These are phyloP conservation scores for Halophytophthora batemanensis DNA, from an alignment of 352 stramenopile genomes.

Conservation along the genomic window DNA sequence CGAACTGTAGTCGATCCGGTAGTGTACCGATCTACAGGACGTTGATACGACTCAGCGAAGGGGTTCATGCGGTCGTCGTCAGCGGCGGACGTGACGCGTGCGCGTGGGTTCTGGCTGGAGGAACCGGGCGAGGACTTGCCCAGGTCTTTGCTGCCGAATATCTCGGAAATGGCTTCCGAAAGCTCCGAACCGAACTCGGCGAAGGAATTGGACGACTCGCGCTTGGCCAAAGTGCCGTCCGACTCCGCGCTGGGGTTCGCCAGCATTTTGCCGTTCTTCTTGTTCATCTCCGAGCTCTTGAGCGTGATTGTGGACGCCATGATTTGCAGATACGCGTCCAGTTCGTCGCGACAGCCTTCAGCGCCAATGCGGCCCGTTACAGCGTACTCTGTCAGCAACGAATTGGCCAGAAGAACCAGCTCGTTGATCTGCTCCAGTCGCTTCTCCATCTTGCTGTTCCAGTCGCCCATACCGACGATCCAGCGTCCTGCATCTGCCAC, in stretches of 20 bases:
- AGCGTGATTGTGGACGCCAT: slow-evolving; percentile 64
- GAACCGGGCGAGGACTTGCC: not conserved
- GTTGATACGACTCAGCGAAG: slow-evolving; percentile 52
- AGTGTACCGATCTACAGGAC: slow-evolving; percentile 27
- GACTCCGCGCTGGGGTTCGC: no score
- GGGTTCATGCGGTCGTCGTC: slow-evolving; percentile 74
- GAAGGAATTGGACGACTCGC: slow-evolving; percentile 14
- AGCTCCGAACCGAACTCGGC: slow-evolving; percentile 30
- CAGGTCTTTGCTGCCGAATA: slow-evolving; percentile 24
- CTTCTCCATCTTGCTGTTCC: slow-evolving; percentile 88
- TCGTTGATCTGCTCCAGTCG: slow-evolving; percentile 75
- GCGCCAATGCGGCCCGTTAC: slow-evolving; percentile 58
- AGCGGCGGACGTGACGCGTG: not conserved
- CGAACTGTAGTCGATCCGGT: slow-evolving; percentile 10
- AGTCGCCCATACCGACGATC: slow-evolving; percentile 80
- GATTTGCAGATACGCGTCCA: slow-evolving; percentile 63
- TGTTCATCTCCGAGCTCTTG: slow-evolving; percentile 34
- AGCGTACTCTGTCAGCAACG: slow-evolving; percentile 67
- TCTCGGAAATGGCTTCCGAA: slow-evolving; percentile 25
- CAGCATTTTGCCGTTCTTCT: slow-evolving; percentile 4
- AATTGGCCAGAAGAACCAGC: slow-evolving; percentile 76
- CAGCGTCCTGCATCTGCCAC: slow-evolving; percentile 76
- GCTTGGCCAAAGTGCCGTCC: not conserved
- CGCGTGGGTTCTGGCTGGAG: no score
- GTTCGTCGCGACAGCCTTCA: slow-evolving; percentile 50